phyloP scores from a whole-genome alignment of 306 rosid genomes.

The Bauhinia variegata region DNA sequence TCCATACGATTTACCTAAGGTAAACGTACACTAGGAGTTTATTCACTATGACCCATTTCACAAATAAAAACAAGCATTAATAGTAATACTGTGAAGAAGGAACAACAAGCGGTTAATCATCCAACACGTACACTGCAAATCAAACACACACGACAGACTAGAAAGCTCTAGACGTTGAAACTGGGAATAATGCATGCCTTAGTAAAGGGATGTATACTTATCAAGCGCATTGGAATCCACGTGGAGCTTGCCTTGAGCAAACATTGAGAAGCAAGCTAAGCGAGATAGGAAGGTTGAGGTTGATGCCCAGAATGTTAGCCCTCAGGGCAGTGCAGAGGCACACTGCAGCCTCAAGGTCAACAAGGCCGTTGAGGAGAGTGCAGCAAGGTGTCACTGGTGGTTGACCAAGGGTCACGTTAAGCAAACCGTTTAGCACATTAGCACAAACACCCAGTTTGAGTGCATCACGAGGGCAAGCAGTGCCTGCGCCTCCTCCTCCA shows the following conservation, averaged over 20 bases:
- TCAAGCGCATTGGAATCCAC: constrained; percentile 56
- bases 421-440: constrained; percentile 55
- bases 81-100: background rate
- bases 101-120: constrained; percentile 34
- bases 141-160: background rate
- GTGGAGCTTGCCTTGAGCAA: constrained; percentile 52
- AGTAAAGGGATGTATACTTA: background rate
- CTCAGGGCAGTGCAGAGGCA: constrained; percentile 84
- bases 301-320: constrained; percentile 68
- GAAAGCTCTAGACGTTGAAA: background rate
- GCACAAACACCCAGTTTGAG: constrained; percentile 72
- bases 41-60: constrained; percentile 10
- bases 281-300: constrained; percentile 63
- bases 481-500: no score
- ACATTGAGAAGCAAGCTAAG: constrained; percentile 76
- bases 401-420: constrained; percentile 53
- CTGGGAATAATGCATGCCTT: background rate
- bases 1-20: constrained; percentile 13
- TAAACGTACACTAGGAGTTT: constrained; percentile 16
- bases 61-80: constrained; percentile 14
- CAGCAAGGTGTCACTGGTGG: constrained; percentile 76
- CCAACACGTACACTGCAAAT: constrained; percentile 31
- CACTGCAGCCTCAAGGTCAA: constrained; percentile 68
- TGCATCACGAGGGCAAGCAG: constrained; percentile 61
- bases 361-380: constrained; percentile 66